Evolutionary conservation across 345 rosid species (phyloP), one percentile per base, ranked within the genome.

Genomic region (sweet orange (Citrus sinensis)): DNA sequence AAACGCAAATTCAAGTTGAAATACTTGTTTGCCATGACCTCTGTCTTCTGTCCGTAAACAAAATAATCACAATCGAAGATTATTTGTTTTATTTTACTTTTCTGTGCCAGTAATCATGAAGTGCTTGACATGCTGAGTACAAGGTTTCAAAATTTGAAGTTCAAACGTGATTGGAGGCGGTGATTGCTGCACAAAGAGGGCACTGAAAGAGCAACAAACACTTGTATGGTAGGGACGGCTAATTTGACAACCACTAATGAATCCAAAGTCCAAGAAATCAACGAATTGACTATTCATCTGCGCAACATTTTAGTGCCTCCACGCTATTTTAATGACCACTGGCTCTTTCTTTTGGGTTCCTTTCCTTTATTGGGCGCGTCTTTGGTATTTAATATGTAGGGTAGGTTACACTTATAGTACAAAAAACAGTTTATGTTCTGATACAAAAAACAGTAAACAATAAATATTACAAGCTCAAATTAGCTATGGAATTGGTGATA

Each of bases 131-230:
- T 27, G 2, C 22, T 1, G 40, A 6, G 27, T 46, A 13, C 1
- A 2, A 9, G 14, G 40, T 61, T 51, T 70, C 42, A 16, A 63
- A 60, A 51, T 32, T 24, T n/a, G 19, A 46, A 65, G 55, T 73
- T 5, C 34, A 70, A 46, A 87, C 92, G 89, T 74, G 86, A 89
- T 79, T 86, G 46, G 35, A 63, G 92, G 92, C 89, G 80, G 51
- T 78, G 81, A 80, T 84, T 76, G 76, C 39, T 80, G 83, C 86
- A 58, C 42, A 24, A 75, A 56, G 58, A 67, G 55, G 80, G 65
- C 76, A 61, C 30, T 80, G 37, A 73, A 75, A 72, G 35, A 27
- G 82, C 66, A 56, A 37, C 39, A 9, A 39, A 51, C 25, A 72
- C 1, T 63, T 13, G 60, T 37, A n/a, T 67, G n/a, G 82, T 75